Conservation (phyloP, 2,329 filamentous ascomycete genomes). For the Ophiostoma himal-ulmi region DNA sequence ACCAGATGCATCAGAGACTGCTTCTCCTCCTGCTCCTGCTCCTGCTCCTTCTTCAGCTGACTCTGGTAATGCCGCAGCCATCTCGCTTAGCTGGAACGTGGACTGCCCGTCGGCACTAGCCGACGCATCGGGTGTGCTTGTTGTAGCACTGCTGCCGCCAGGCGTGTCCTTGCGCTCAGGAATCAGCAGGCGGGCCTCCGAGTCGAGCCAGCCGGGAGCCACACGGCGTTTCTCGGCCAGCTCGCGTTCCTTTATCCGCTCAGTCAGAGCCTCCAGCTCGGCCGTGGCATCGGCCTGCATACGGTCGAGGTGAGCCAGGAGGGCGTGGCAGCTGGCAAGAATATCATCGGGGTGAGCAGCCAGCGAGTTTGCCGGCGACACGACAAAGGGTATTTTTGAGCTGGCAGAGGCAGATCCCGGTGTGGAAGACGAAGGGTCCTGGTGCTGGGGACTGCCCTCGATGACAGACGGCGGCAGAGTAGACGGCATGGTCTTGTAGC, state of each 20-base stretch:
- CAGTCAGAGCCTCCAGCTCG: conserved; percentile 65
- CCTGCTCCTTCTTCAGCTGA: neutral
- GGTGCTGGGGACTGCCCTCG: conserved; percentile 33
- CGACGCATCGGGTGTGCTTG: neutral
- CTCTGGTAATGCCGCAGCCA: conserved; percentile 23
- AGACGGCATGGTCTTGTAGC: conserved; percentile 84
- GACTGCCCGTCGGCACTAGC: conserved; percentile 17
- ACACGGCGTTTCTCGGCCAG: conserved; percentile 73
- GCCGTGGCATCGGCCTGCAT: conserved; percentile 62
- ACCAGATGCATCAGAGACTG: neutral
- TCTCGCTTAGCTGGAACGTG: conserved; percentile 22
- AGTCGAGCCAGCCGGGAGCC: conserved; percentile 76
- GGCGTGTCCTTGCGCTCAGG: conserved; percentile 49
- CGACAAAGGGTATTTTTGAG: conserved; percentile 63
- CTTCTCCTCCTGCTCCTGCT: no score
- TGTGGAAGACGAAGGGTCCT: neutral
- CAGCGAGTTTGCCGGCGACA: conserved; percentile 71
- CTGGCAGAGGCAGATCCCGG: conserved; percentile 22
- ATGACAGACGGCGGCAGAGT: conserved; percentile 68
- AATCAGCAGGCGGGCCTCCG: conserved; percentile 61
- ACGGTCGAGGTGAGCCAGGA: conserved; percentile 68
- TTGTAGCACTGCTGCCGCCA: conserved; percentile 29
- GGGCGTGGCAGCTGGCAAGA: conserved; percentile 68
- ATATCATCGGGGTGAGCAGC: conserved; percentile 85
- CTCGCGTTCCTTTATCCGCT: conserved; percentile 57